A percentile compares a stretch with the other conserved stretches of the same genome.
These are phyloP conservation scores for Eucalyptus coolabah DNA, from an alignment of 345 rosid genomes.

Conservation along the genomic window DNA sequence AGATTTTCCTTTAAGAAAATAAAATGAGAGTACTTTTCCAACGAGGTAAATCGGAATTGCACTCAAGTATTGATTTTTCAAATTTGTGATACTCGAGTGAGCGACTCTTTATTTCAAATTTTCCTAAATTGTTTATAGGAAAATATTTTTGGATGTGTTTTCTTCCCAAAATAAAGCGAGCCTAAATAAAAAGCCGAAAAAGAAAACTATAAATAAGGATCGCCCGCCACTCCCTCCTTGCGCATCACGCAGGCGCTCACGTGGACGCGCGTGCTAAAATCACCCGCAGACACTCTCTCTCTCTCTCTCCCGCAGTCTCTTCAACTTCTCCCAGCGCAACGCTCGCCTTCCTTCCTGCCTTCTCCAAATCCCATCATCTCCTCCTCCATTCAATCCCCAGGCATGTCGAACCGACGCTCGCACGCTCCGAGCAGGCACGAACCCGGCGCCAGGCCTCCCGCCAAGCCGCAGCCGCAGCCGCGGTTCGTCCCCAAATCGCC, in stretches of 20 bases:
- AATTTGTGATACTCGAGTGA: too few species aligned
- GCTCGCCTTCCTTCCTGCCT: background rate
- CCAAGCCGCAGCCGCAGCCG: constrained; percentile 22
- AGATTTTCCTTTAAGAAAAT: too few species aligned
- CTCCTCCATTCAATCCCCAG: background rate
- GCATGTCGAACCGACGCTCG: constrained; percentile 47
- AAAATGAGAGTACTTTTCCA: too few species aligned
- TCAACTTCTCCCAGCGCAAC: background rate
- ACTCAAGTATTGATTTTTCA: too few species aligned
- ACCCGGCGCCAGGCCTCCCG: constrained; percentile 6
- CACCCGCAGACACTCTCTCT: background rate
- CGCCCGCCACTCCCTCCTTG: background rate
- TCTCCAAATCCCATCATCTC: background rate
- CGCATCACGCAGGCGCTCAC: background rate
- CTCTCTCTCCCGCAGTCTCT: background rate
- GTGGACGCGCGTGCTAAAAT: background rate
- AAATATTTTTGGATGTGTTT: background rate
- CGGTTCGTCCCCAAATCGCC: constrained; percentile 39
- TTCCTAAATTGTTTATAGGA: background rate
- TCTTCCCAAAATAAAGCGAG: background rate
- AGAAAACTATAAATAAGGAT: background rate
- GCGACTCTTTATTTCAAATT: too few species aligned
- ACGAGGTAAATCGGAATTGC: too few species aligned
- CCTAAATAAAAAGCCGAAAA: background rate
- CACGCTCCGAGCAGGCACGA: constrained; percentile 7